Conservation (phyloP, 2,329 filamentous ascomycete genomes). For the Stagonosporopsis rhizophila region DNA sequence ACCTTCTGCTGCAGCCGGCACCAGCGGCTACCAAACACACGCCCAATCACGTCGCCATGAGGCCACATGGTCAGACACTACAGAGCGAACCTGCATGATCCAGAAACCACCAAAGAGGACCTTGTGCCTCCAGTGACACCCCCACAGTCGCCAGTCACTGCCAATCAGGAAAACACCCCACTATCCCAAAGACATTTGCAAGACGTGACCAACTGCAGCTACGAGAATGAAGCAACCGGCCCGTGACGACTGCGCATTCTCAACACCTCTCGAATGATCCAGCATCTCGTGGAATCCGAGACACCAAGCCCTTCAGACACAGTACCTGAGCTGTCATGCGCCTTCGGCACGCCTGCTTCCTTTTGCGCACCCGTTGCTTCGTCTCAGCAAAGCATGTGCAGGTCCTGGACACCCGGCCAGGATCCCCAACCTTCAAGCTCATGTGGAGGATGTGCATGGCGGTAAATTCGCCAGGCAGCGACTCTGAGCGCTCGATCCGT, state of each 20-base stretch:
- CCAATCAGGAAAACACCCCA: slow-evolving; percentile 34
- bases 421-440: slow-evolving; percentile 19
- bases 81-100: slow-evolving; percentile 32
- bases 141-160: slow-evolving; percentile 12
- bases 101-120: slow-evolving; percentile 25
- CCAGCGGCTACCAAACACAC: slow-evolving; percentile 20
- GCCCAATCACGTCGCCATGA: slow-evolving; percentile 14
- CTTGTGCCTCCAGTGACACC: slow-evolving; percentile 18
- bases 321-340: slow-evolving; percentile 21
- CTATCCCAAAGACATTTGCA: slow-evolving; percentile 25
- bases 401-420: slow-evolving; percentile 17
- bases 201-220: slow-evolving; percentile 36
- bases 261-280: slow-evolving; percentile 16
- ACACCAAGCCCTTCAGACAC: slow-evolving; percentile 11
- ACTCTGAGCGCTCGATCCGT: slow-evolving; percentile 39
- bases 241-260: slow-evolving; percentile 15
- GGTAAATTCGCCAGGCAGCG: slow-evolving; percentile 43
- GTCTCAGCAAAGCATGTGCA: slow-evolving; percentile 9
- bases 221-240: slow-evolving; percentile 26
- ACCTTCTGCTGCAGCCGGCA: slow-evolving; percentile 14
- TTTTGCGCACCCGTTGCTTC: slow-evolving; percentile 13
- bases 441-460: slow-evolving; percentile 25
- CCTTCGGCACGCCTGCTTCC: slow-evolving; percentile 14
- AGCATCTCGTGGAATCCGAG: slow-evolving; percentile 24
- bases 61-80: slow-evolving; percentile 18